Conservation (phyloP, 1,284 basidiomycete genomes). For the Rhodotorula sp. region DNA sequence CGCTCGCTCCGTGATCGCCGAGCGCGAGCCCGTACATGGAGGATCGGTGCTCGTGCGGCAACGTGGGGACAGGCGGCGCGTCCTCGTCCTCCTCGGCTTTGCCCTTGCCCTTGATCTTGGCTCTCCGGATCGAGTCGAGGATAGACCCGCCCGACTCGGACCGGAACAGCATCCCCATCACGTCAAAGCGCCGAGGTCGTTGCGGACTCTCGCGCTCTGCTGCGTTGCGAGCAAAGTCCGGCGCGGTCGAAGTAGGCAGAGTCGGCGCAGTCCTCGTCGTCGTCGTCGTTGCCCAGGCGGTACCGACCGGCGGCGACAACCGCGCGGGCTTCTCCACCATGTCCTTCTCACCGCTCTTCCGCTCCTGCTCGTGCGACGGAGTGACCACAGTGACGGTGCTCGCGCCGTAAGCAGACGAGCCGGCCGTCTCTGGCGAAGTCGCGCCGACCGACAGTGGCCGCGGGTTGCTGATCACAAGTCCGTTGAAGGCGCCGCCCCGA, state of each 20-base stretch:
- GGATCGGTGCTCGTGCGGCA: slow-evolving; percentile 9
- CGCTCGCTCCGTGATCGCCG: slow-evolving; percentile 6
- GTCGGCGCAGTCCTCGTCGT: not conserved
- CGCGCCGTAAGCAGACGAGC: not conserved
- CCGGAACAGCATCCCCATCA: slow-evolving; percentile 38
- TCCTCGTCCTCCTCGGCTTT: not conserved
- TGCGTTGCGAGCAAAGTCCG: not conserved
- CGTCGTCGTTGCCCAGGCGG: slow-evolving; percentile 10
- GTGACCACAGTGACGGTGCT: slow-evolving; percentile 18
- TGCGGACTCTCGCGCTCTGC: slow-evolving; percentile 5
- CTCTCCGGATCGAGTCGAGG: slow-evolving; percentile 4
- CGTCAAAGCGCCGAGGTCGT: slow-evolving; percentile 33
- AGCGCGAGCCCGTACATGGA: slow-evolving; percentile 27
- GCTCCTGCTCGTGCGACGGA: not conserved
- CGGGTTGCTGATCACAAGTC: slow-evolving; percentile 4
- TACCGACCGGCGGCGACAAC: slow-evolving; percentile 13
- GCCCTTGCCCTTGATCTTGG: slow-evolving; percentile 11
- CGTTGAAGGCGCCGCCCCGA: not conserved
- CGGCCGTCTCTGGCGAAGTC: slow-evolving; percentile 5
- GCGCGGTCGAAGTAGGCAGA: not conserved
- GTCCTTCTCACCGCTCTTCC: slow-evolving; percentile 9
- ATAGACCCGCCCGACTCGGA: slow-evolving; percentile 13
- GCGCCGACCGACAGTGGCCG: not conserved
- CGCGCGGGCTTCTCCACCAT: slow-evolving; percentile 24
- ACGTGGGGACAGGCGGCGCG: slow-evolving; percentile 16